phyloP scores from a whole-genome alignment of 129 eudicot species.

The Smallanthus sonchifolius region DNA sequence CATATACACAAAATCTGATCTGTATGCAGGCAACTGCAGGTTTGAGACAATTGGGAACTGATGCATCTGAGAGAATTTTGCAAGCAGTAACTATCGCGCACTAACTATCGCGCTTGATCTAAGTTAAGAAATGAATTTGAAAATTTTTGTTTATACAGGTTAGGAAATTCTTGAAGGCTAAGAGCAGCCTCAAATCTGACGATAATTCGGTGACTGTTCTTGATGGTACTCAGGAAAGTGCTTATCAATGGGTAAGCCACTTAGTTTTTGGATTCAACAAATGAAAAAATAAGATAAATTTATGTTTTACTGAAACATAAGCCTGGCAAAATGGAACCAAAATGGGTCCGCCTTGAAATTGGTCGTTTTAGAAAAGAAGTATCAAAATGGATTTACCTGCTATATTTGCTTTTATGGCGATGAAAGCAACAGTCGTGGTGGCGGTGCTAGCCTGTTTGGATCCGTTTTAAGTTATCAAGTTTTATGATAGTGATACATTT shows the following conservation, averaged over 20 bases:
- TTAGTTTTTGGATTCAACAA: not conserved
- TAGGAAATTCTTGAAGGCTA: slow-evolving; percentile 52
- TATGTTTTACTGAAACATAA: not conserved
- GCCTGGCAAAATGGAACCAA: not conserved
- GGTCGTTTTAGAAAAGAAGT: not conserved
- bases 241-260: slow-evolving; percentile 72
- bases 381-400: too few relatives aligned
- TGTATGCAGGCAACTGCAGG: slow-evolving; percentile 80
- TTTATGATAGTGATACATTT: too few relatives aligned
- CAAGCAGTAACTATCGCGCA: slow-evolving; percentile 49
- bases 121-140: slow-evolving; percentile 4
- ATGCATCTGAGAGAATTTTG: slow-evolving; percentile 64
- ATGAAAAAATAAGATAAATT: not conserved
- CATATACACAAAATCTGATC: not conserved
- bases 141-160: slow-evolving; percentile 37
- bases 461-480: too few relatives aligned
- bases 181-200: slow-evolving; percentile 55
- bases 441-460: too few relatives aligned
- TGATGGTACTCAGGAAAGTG: slow-evolving; percentile 87
- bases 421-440: too few relatives aligned
- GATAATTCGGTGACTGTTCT: slow-evolving; percentile 72
- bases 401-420: too few relatives aligned
- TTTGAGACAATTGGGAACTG: slow-evolving; percentile 63
- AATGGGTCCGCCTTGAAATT: not conserved
- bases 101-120: not conserved